Conservation (phyloP, 2,329 filamentous ascomycete species). For the Aureobasidium sp. region DNA sequence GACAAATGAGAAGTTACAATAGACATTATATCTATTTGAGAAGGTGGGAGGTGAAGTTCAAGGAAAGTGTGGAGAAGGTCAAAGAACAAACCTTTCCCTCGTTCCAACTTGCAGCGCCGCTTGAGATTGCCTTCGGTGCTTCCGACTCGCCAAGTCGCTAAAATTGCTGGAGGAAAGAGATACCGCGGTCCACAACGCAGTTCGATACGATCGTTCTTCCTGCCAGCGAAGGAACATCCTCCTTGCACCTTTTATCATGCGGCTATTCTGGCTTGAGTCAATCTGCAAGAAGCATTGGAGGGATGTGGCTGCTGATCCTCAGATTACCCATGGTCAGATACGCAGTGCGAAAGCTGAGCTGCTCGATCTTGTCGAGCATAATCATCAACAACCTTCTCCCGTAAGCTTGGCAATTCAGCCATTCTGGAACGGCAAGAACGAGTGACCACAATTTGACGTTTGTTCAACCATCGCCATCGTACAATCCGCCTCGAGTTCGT, state of each 20-base stretch:
- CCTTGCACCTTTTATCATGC: neutral
- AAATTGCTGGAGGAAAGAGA: neutral
- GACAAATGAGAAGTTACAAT: neutral
- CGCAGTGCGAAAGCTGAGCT: neutral
- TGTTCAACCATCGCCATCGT: neutral
- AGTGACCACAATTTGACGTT: neutral
- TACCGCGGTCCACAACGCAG: neutral
- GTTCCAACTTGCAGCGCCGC: neutral
- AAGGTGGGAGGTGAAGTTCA: neutral
- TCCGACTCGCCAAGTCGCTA: slow-evolving; percentile 10
- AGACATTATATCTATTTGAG: neutral
- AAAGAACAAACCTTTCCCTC: neutral
- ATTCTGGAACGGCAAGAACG: neutral
- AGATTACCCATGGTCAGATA: neutral
- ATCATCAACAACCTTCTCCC: neutral
- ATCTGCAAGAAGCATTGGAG: too few species aligned
- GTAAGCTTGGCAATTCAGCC: neutral
- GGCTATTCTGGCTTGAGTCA: neutral
- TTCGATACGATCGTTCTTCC: neutral
- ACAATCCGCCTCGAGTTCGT: neutral
- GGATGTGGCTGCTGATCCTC: neutral
- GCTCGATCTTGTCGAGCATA: neutral
- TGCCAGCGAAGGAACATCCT: neutral
- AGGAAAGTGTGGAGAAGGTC: slow-evolving; percentile 10
- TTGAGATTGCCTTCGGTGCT: neutral